Evolutionary conservation across 495 filamentous ascomycete species (phyloP).

Genomic region (Penicillium macrosclerotiorum): DNA sequence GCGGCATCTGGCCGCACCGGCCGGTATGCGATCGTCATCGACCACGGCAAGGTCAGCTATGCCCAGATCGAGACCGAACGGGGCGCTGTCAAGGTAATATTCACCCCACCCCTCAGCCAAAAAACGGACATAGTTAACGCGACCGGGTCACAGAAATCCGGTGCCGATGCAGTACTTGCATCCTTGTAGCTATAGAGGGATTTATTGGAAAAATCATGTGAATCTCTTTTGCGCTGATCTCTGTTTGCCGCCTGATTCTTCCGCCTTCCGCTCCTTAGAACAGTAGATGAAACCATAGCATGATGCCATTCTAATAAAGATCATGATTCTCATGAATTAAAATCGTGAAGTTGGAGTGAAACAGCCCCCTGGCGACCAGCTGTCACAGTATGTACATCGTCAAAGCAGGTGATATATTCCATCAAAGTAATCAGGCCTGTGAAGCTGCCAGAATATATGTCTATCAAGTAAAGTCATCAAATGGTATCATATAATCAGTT

Average conservation of each 20-base stretch:
- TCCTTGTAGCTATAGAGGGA: slow-evolving; percentile 25
- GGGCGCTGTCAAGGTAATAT: slow-evolving; percentile 48
- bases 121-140: slow-evolving; percentile 4
- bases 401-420: not conserved
- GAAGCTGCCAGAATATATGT: no score
- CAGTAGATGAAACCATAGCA: not conserved
- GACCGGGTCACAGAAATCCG: slow-evolving; percentile 51
- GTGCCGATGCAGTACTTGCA: slow-evolving; percentile 66
- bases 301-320: no score
- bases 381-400: not conserved
- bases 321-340: not conserved
- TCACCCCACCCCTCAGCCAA: not conserved
- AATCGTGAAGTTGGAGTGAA: not conserved
- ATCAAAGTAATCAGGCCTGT: no score
- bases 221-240: not conserved
- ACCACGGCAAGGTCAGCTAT: slow-evolving; percentile 84
- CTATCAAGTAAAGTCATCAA: not conserved
- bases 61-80: slow-evolving; percentile 73
- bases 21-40: slow-evolving; percentile 81
- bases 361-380: not conserved
- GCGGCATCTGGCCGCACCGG: slow-evolving; percentile 63
- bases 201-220: not conserved
- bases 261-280: not conserved
- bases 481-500: slow-evolving; percentile 2
- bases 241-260: not conserved